These are phyloP conservation scores for Tylopilus cervinicoccineus DNA, from an alignment of 768 basidiomycete species.

Conservation along the genomic window DNA sequence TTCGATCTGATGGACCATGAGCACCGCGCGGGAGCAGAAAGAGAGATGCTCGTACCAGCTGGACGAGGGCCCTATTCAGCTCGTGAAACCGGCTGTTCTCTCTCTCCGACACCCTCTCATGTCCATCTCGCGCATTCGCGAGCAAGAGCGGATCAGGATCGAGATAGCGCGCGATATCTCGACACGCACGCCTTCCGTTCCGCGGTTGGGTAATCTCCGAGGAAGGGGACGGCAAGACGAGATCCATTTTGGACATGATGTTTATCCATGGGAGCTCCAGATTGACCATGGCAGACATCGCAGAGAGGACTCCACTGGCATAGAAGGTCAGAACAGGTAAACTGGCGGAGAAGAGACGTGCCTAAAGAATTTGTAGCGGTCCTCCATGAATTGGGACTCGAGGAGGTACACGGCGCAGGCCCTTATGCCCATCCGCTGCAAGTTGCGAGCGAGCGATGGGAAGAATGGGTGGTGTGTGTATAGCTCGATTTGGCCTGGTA, in stretches of 20 bases:
- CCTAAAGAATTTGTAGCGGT: slow-evolving; percentile 98
- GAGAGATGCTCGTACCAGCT: slow-evolving; percentile 57
- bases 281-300: slow-evolving; percentile 99
- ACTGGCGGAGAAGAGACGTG: slow-evolving; percentile 23
- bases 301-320: slow-evolving; percentile 84
- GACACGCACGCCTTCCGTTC: slow-evolving; percentile 68
- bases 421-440: slow-evolving; percentile 74
- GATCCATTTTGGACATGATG: slow-evolving; percentile 99
- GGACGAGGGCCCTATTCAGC: slow-evolving; percentile 92
- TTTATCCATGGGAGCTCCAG: slow-evolving; percentile 97
- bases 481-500: slow-evolving; percentile 90
- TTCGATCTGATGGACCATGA: slow-evolving; percentile 65
- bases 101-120: slow-evolving; percentile 41
- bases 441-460: slow-evolving; percentile 77
- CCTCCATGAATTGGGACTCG: slow-evolving; percentile 99
- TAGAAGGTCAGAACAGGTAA: slow-evolving; percentile 4
- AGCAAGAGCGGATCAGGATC: slow-evolving; percentile 94
- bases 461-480: slow-evolving; percentile 99
- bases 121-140: slow-evolving; percentile 45
- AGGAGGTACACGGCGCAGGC: slow-evolving; percentile 90
- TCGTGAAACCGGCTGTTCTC: slow-evolving; percentile 88
- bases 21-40: background rate
- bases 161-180: slow-evolving; percentile 91
- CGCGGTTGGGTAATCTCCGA: slow-evolving; percentile 48
- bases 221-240: slow-evolving; percentile 52